Evolutionary conservation across 441 rosid genomes (phyloP), one percentile per base, ranked within the genome.

Genomic region (Biscutella auriculata): DNA sequence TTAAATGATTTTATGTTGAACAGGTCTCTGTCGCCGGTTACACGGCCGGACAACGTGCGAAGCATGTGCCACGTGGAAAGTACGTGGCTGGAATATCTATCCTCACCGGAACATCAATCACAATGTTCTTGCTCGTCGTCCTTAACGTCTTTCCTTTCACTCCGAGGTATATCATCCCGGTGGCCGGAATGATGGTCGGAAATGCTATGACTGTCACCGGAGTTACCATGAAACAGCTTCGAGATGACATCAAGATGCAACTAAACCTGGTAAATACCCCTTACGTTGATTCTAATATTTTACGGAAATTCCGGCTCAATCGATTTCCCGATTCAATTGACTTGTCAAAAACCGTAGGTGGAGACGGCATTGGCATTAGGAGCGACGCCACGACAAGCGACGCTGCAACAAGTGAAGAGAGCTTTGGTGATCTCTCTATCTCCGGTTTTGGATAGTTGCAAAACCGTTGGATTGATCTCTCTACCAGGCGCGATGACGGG

Each of bases 401-500:
- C 81, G 6, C 21, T 62, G 19, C 77, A 81, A 59, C 95, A 82
- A 51, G 85, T 88, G 71, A 88, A 81, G 62, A 76, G 96, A 67
- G 71, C 96, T 7, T 40, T 85, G 17, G 83, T 88, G 3, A 84
- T 84, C 11, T 88, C 91, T 4, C 79, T 92, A 0, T 92, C 98
- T 19, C 95, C 95, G 0, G 91, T 88, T 8, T 27, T 91, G 28
- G 98, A 91, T 80, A 85, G 78, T 65, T 93, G 95, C 4, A 92
- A 92, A 69, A 88, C 96, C 0, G 91, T 92, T 13, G 96, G 96
- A 9, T 75, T 92, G 39, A 84, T 92, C 15, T 82, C 94, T 0
- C 77, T 92, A 19, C 98, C 98, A 0, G 95, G 98, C 0, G 95
- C 98, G 0, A 92, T 92, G 98, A 92, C 96, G 0, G 95, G 95